A percentile compares a stretch with the other conserved stretches of the same genome.
These are phyloP conservation scores for Venturia aucupariae DNA, from an alignment of 2,329 filamentous ascomycete genomes.

Conservation along the genomic window DNA sequence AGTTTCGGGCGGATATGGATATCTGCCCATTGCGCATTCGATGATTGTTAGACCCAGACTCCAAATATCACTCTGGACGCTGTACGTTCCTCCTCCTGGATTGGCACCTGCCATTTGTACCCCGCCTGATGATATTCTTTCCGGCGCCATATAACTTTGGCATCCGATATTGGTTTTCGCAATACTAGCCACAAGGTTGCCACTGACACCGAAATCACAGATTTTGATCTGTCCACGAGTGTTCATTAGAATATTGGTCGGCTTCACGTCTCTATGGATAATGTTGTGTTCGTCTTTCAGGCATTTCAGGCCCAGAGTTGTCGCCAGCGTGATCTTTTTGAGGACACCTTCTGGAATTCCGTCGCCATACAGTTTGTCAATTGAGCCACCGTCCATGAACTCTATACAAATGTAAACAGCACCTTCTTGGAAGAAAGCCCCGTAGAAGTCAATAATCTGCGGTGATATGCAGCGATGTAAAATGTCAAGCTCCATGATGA, in stretches of 20 bases:
- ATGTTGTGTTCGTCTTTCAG: conserved; percentile 98
- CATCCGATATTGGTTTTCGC: conserved; percentile 98
- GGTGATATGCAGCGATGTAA: conserved; percentile 90
- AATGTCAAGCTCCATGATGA: conserved; percentile 95
- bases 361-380: conserved; percentile 88
- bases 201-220: conserved; percentile 95
- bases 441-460: conserved; percentile 98
- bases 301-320: conserved; percentile 81
- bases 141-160: conserved; percentile 98
- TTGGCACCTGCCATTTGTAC: conserved; percentile 61
- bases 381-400: conserved; percentile 96
- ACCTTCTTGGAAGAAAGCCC: conserved; percentile 96
- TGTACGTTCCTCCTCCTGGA: conserved; percentile 75
- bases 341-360: conserved; percentile 84
- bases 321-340: conserved; percentile 81
- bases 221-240: conserved; percentile 89
- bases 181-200: conserved; percentile 93
- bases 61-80: conserved; percentile 97
- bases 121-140: conserved; percentile 82
- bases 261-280: conserved; percentile 96
- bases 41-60: conserved; percentile 89
- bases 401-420: conserved; percentile 97
- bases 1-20: conserved; percentile 94
- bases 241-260: conserved; percentile 95
- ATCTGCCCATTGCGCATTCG: conserved; percentile 87